A percentile compares a stretch with the other conserved stretches of the same genome.
These are phyloP conservation scores for Vaucheria bursata DNA, from an alignment of 352 stramenopile species.

Conservation along the genomic window DNA sequence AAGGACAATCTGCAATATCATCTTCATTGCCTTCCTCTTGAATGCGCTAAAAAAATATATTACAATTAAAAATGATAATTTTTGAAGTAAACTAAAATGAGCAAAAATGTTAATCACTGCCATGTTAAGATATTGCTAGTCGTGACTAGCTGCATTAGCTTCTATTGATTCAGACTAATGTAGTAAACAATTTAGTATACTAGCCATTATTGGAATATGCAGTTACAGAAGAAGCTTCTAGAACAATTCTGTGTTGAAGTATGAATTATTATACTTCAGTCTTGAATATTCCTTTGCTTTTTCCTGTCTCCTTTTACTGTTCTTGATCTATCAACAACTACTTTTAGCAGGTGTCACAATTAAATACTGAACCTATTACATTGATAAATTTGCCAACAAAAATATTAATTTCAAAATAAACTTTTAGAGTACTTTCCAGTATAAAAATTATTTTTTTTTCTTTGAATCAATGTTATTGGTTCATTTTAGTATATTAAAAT, in stretches of 20 bases:
- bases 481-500: not conserved
- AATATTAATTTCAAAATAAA: too few species aligned
- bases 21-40: constrained; percentile 51
- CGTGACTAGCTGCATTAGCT: not conserved
- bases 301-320: too few species aligned
- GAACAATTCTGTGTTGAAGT: too few species aligned
- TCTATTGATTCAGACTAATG: too few species aligned
- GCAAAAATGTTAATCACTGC: not conserved
- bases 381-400: too few species aligned
- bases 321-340: too few species aligned
- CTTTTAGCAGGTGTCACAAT: too few species aligned
- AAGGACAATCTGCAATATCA: constrained; percentile 47
- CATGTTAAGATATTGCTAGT: not conserved
- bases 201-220: too few species aligned
- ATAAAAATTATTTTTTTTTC: not conserved
- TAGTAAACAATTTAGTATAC: not conserved
- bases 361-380: too few species aligned
- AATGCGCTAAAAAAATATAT: constrained; percentile 37
- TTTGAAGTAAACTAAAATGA: not conserved
- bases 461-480: not conserved
- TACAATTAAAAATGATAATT: not conserved
- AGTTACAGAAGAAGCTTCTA: too few species aligned
- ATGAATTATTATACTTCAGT: too few species aligned
- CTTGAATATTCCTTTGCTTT: too few species aligned
- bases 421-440: not conserved